Evolutionary conservation across 768 basidiomycete genomes (phyloP).

Genomic region (Termitomyces eurrhizus): DNA sequence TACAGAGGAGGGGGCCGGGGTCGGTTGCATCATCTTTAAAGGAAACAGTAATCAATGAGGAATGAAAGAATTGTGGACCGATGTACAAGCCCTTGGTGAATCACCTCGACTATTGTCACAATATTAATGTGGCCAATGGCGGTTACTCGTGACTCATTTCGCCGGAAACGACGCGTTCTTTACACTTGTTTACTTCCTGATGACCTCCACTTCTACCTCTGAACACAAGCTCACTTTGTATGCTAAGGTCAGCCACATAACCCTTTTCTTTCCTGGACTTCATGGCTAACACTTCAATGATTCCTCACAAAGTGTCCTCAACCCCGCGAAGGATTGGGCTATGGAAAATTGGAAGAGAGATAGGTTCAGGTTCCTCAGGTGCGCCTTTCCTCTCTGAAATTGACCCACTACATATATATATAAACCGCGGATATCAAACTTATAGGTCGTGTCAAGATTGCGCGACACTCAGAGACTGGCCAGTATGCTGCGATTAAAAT

Average conservation of each 20-base stretch:
- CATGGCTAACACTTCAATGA: conserved; percentile 27
- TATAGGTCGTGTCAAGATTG: conserved; percentile 85
- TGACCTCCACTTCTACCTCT: background rate
- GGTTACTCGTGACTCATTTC: conserved; percentile 18
- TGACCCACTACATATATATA: background rate
- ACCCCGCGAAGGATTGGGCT: conserved; percentile 67
- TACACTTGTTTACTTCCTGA: conserved; percentile 23
- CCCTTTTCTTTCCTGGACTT: conserved; percentile 9
- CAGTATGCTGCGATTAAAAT: conserved; percentile 95
- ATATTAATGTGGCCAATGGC: background rate
- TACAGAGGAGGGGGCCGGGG: conserved; percentile 61
- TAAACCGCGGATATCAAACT: background rate
- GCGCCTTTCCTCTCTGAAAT: conserved; percentile 10
- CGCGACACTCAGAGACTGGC: conserved; percentile 82
- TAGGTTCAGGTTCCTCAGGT: conserved; percentile 82
- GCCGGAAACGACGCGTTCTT: conserved; percentile 29
- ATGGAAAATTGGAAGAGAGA: conserved; percentile 84
- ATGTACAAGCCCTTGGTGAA: background rate
- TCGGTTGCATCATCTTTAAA: conserved; percentile 53
- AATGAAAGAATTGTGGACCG: background rate
- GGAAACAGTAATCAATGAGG: background rate
- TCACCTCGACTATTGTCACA: background rate
- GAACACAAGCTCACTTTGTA: background rate
- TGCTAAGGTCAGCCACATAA: conserved; percentile 17
- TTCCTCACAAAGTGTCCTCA: conserved; percentile 20